A percentile compares a stretch with the other conserved stretches of the same genome.
phyloP scores from a whole-genome alignment of 257 asterid genomes.

The Nicotiana obtusifolia region DNA sequence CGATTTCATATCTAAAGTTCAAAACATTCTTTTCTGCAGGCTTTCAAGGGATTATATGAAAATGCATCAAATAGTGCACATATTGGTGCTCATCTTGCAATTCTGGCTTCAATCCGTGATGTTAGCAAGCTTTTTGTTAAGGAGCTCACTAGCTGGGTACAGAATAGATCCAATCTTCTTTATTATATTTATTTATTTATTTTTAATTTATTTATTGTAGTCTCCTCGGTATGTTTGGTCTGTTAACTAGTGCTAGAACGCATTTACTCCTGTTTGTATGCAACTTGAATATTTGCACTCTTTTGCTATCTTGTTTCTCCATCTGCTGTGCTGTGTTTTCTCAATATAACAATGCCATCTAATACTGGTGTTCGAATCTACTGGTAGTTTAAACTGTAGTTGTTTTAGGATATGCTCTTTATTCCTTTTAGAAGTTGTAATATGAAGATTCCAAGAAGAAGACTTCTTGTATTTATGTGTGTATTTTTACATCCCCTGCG shows the following conservation, averaged over 20 bases:
- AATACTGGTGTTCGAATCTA: background rate
- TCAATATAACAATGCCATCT: background rate
- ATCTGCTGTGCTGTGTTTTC: background rate
- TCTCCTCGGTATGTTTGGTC: background rate
- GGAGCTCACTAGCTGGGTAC: slow-evolving; percentile 99
- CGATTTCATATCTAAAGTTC: background rate
- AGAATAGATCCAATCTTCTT: slow-evolving; percentile 12
- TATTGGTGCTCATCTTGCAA: slow-evolving; percentile 73
- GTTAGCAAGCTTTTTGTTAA: slow-evolving; percentile 95
- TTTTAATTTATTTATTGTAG: background rate
- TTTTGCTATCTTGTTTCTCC: background rate
- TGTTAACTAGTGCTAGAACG: background rate
- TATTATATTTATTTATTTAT: background rate
- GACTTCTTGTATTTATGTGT: no score
- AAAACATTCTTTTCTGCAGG: slow-evolving; percentile 34
- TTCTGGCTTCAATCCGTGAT: slow-evolving; percentile 83
- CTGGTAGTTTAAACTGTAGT: background rate
- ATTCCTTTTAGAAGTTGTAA: background rate
- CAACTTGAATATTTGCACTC: background rate
- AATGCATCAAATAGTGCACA: slow-evolving; percentile 65
- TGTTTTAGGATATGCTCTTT: background rate
- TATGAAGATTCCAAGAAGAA: no score
- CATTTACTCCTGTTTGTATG: background rate
- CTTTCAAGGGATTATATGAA: slow-evolving; percentile 86
- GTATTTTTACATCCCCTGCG: no score